phyloP scores from a whole-genome alignment of 208 protist species.

The Acanthamoeba castellanii region DNA sequence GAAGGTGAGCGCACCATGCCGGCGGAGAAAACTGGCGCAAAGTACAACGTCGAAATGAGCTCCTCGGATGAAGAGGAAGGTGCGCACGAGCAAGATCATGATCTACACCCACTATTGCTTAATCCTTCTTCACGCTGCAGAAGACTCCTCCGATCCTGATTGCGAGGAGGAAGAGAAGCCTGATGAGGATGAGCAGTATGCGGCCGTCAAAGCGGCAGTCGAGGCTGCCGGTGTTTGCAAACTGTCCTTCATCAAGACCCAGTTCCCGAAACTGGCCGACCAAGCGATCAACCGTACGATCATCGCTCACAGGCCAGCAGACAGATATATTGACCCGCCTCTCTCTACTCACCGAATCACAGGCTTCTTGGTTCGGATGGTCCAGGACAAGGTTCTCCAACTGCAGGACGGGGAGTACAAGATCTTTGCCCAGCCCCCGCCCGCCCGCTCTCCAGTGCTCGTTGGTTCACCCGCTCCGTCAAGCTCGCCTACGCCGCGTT shows the following conservation, averaged over 20 bases:
- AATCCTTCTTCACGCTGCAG: neutral
- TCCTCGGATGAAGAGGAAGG: conserved; percentile 14
- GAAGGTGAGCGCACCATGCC: neutral
- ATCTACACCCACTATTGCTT: neutral
- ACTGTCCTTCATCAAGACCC: neutral
- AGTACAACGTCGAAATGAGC: neutral
- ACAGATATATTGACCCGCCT: neutral
- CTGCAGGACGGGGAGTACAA: conserved; percentile 41
- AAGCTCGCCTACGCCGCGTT: neutral
- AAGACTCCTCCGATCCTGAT: neutral
- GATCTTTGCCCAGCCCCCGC: neutral
- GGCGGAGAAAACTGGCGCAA: neutral
- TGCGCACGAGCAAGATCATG: neutral
- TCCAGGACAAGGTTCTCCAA: conserved; percentile 39
- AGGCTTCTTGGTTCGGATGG: conserved; percentile 44
- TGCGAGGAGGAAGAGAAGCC: neutral
- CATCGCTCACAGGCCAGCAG: neutral
- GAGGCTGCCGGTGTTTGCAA: neutral
- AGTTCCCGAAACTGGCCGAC: neutral
- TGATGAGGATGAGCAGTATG: neutral
- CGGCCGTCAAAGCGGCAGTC: neutral
- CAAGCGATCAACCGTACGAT: conserved; percentile 34
- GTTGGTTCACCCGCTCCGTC: neutral
- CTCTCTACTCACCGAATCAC: neutral
- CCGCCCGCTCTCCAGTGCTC: neutral